Base-by-base conservation (phyloP, 768 basidiomycete species). In the Suillus ampliporus region DNA sequence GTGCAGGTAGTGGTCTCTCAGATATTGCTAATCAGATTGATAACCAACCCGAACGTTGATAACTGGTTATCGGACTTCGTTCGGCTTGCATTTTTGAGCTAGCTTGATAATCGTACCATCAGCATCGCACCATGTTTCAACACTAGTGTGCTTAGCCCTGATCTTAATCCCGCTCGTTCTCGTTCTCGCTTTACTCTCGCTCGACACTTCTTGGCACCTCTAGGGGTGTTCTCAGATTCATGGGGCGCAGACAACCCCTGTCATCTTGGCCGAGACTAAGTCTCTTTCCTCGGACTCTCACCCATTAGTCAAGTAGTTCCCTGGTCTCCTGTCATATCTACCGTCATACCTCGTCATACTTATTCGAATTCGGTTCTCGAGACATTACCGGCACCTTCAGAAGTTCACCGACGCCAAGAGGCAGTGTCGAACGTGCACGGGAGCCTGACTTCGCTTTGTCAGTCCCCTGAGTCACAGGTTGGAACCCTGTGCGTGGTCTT, bases 31-130 rank as follows among this genome's bases (percentile, higher is more conserved):
- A 60, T 38, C 58, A 23, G n/a, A 44, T 43, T 53, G 28, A 46
- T 40, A 46, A 31, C 43, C 13, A 35, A 38, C 35, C 47, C 31
- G n/a, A n/a, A 56, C 50, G 50, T 63, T 53, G n/a, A n/a, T n/a
- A n/a, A n/a, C n/a, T n/a, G 50, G 53, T 63, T 34, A 43, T 60
- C 61, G 61, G 61, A 48, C 35, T 15, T 62, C 58, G 23, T 62
- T 62, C 61, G 61, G 61, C 57, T 50, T 28, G 37, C 5, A 54
- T 54, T 54, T 54, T 13, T 56, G 17, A 40, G 37, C 54, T 19
- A 40, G 17, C 37, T 6, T 31, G n/a, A n/a, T n/a, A n/a, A 56
- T 35, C 44, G 34, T 62, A 57, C 37, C 38, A 61, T 58, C 38
- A 28, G 17, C 35, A 58, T 48, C 61, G 57, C 61, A 44, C 41